Percentiles rank a stretch among this genome's conserved stretches.
Evolutionary conservation across 148 eudicot genomes (phyloP).

Genomic region (Agrostemma githago): DNA sequence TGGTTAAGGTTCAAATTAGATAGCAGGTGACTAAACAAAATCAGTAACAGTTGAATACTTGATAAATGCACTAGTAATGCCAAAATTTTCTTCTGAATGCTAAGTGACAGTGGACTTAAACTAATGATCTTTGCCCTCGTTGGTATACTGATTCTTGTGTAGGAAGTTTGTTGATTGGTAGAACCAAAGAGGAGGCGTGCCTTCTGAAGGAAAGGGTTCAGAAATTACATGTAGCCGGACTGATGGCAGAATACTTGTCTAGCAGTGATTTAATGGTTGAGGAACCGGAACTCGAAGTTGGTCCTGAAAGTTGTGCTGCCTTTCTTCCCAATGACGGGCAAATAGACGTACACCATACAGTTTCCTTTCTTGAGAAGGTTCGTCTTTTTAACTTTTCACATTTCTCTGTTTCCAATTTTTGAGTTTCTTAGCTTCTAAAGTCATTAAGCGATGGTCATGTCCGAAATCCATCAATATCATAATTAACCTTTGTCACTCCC

Average conservation of each 20-base stretch:
- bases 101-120: not conserved
- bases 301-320: slow-evolving; percentile 56
- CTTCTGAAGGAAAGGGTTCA: slow-evolving; percentile 44
- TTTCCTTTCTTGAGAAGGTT: slow-evolving; percentile 68
- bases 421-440: not conserved
- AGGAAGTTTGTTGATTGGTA: slow-evolving; percentile 87
- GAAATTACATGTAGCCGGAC: slow-evolving; percentile 52
- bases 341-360: slow-evolving; percentile 56
- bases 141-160: slow-evolving; percentile 12
- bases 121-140: not conserved
- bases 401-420: not conserved
- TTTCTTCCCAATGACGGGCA: slow-evolving; percentile 71
- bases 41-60: not conserved
- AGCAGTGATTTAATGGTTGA: slow-evolving; percentile 34
- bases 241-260: slow-evolving; percentile 54
- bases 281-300: slow-evolving; percentile 66
- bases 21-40: not conserved
- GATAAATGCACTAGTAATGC: not conserved
- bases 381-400: not conserved
- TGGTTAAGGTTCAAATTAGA: too few species aligned
- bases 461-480: not conserved
- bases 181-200: slow-evolving; percentile 43
- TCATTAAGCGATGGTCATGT: not conserved
- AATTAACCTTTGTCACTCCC: not conserved
- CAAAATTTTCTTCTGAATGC: not conserved